phyloP scores from a whole-genome alignment of 2,329 filamentous ascomycete genomes.

The Trichoderma guizhouense region DNA sequence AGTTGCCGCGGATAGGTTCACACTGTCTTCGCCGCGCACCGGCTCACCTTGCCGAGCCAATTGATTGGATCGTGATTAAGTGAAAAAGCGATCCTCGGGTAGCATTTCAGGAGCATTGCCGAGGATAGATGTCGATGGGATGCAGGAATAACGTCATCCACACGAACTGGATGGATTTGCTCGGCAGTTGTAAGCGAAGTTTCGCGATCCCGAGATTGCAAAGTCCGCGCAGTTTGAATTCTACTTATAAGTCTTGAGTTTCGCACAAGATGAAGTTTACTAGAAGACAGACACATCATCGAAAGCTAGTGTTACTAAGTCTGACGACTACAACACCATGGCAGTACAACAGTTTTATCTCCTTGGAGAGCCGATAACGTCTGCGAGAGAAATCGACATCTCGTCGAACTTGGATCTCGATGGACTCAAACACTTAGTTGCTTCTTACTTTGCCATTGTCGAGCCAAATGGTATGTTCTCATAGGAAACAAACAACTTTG shows the following conservation, averaged over 20 bases:
- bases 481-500: background rate
- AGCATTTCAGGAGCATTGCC: background rate
- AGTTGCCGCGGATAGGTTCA: background rate
- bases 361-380: conserved; percentile 38
- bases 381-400: conserved; percentile 37
- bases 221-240: background rate
- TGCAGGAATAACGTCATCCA: background rate
- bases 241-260: background rate
- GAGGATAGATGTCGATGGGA: background rate
- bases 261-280: background rate
- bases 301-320: background rate
- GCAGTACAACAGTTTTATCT: conserved; percentile 41
- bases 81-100: background rate
- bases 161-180: background rate
- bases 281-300: background rate
- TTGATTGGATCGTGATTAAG: background rate
- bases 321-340: conserved; percentile 27
- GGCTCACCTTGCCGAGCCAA: background rate
- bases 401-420: conserved; percentile 34
- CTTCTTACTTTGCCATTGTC: conserved; percentile 43
- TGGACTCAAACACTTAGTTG: conserved; percentile 38
- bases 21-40: background rate
- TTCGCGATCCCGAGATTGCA: background rate
- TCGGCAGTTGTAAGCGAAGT: background rate
- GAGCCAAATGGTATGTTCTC: conserved; percentile 36